Evolutionary conservation across 352 stramenopile genomes (phyloP), one percentile per base, ranked within the genome.

Genomic region (Phytophthora citricola): DNA sequence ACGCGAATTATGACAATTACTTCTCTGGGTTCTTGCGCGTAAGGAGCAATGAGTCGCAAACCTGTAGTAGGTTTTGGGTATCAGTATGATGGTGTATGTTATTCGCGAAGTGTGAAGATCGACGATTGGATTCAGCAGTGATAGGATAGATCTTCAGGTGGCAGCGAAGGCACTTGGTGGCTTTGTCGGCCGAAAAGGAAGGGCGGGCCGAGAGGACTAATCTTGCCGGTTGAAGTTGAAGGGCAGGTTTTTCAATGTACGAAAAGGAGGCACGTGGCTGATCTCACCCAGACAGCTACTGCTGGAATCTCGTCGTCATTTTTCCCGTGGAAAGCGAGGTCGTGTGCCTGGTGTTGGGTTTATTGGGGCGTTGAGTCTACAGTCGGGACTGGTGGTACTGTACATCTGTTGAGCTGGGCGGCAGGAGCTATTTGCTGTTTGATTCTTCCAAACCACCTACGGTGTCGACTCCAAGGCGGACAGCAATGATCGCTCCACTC

Each of bases 181-280:
- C 8, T 36, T 36, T 11, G 31, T 36, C 9, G 10, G 10, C 9
- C 31, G 9, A 8, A 8, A 36, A 36, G 38, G 38, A 43, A n/a
- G 11, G 29, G 46, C 6, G 10, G 7, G 15, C 22, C 9, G n/a
- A 15, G 29, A 31, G 32, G 48, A 55, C 48, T 55, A 55, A 55
- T 43, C 48, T 27, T 41, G 47, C 26, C n/a, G 3, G 39, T 45
- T 45, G 32, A 45, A 57, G 49, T 57, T 57, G 49, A 57, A 46
- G 49, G 26, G 14, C 24, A 51, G 5, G n/a, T n/a, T 27, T 29
- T 10, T 41, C 14, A 31, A 36, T 39, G 47, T 11, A n/a, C n/a
- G 47, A 26, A 43, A 43, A 54, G 47, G 47, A 15, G 27, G 32
- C 22, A 36, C 20, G 34, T 57, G 49, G 49, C 20, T 57, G 49